Base-by-base conservation (phyloP, 2,329 filamentous ascomycete genomes). In the Microcera coccophila region DNA sequence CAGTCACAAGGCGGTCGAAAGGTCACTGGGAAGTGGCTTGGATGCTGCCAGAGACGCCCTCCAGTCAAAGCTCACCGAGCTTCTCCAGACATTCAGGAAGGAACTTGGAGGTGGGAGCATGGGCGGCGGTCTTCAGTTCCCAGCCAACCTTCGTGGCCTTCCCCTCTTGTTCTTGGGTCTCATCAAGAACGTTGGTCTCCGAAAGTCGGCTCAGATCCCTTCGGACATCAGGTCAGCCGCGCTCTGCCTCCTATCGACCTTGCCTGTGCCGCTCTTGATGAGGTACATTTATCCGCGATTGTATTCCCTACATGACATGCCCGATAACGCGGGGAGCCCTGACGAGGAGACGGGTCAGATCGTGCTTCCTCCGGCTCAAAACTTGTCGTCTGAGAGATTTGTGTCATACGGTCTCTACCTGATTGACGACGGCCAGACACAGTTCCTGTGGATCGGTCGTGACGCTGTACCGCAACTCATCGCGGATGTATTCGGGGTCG, bases 1-100 rank as follows among this genome's bases (percentile, higher is more conserved):
- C 74, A 91, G 86, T 57, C 93, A 98, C 77, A 97, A 97, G 73
- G 93, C 93, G 14, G 93, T 97, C 3, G 93, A 98, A 72, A 79
- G 89, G 56, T 84, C 87, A 10, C 73, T 98, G 29, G 85, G 87
- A 57, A 88, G 81, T 57, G 90, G 91, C 29, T 74, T 98, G 39
- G 93, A 98, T 57, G 85, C 89, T 36, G 93, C 93, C 38, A 79
- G 93, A 32, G 93, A 98, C 66, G 85, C 89, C 36, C 75, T 97
- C 33, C 90, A 96, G 65, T 81, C 84, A 53, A 98, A 98, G 76
- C 74, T 95, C 32, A 85, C 90, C 20, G 93, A 98, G 70, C 79
- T 98, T 37, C 74, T 98, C 47, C 85, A 91, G 64, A 97, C 91
- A 0, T 98, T 96, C 73, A 87, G 90, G 70, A 97, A 97, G 72